Evolutionary conservation across 495 filamentous ascomycete species (phyloP), one percentile per base, ranked within the genome.

Genomic region (Gamarada debralockiae): DNA sequence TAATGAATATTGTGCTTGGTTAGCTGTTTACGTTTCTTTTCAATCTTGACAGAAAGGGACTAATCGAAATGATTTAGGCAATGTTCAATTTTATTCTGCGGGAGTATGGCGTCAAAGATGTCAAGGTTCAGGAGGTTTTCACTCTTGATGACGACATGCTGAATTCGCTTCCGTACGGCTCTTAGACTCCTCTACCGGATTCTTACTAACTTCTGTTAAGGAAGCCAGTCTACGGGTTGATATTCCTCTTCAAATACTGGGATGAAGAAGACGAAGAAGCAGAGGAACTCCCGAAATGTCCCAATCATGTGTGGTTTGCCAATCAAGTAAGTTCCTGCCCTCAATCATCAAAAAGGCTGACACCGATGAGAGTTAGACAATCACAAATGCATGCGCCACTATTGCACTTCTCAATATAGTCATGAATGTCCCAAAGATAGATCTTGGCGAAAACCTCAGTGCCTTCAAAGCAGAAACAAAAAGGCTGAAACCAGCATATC

Each of bases 391-490:
- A 13, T 98, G 93, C 67, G 92, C 89, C 14, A 92, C 88, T 23
- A 80, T 95, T 17, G 92, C 93, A 3, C 67, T 97, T 44, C 69
- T 96, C 21, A 97, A 97, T 50, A 93, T 96, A 48, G 74, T 96
- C 60, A 92, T 95, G 77, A 98, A 97, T 61, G 75, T 85, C 70
- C 76, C 34, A 65, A 61, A 50, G 1, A 69, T 90, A 9, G 67
- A 78, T 12, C 71, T 96, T 4, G 90, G 89, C 3, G 68, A 80
- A 14, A 73, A 82, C 57, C 75, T 97, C 1, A 63, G 70, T 18
- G 63, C 72, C 27, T 93, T 97, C 66, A 90, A 86, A 58, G 69
- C 83, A 1, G 82, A 84, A 52, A 91, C 90, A 0, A 72, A 67
- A 57, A 68, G 70, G 5, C 75, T 96, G 22, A 77, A 78, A 2